Conservation (phyloP, 2,329 filamentous ascomycete genomes). For the Pseudopyrenochaeta lycopersici region DNA sequence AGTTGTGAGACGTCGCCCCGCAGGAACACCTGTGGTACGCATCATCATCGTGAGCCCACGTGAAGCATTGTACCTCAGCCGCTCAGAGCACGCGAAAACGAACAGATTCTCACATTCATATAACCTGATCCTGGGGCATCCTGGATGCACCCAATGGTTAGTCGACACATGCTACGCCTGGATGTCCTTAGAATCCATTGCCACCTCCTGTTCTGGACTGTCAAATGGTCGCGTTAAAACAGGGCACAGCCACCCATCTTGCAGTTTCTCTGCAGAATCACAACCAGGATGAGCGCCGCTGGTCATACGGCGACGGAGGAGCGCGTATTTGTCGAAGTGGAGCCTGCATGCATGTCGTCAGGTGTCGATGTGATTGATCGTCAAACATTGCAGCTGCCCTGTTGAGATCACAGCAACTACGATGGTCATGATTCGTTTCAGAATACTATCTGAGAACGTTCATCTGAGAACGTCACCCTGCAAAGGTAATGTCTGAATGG, state of each 20-base stretch:
- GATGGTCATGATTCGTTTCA: background rate
- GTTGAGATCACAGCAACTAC: slow-evolving; percentile 7
- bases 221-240: background rate
- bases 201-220: background rate
- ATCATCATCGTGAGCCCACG: slow-evolving; percentile 15
- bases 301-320: slow-evolving; percentile 1
- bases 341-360: slow-evolving; percentile 12
- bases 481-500: background rate
- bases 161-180: too few species aligned
- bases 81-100: background rate
- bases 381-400: slow-evolving; percentile 3
- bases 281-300: background rate
- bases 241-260: background rate
- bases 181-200: too few species aligned
- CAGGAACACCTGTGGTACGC: slow-evolving; percentile 9
- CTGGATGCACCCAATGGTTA: background rate
- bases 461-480: background rate
- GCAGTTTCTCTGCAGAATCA: background rate
- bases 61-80: slow-evolving; percentile 11
- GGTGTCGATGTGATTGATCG: slow-evolving; percentile 12
- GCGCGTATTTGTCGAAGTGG: slow-evolving; percentile 7
- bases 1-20: slow-evolving; percentile 11
- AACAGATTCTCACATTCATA: too few species aligned
- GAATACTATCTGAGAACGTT: background rate
- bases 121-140: too few species aligned